Evolutionary conservation across 441 rosid genomes (phyloP).

Genomic region (Gossypium aridum): DNA sequence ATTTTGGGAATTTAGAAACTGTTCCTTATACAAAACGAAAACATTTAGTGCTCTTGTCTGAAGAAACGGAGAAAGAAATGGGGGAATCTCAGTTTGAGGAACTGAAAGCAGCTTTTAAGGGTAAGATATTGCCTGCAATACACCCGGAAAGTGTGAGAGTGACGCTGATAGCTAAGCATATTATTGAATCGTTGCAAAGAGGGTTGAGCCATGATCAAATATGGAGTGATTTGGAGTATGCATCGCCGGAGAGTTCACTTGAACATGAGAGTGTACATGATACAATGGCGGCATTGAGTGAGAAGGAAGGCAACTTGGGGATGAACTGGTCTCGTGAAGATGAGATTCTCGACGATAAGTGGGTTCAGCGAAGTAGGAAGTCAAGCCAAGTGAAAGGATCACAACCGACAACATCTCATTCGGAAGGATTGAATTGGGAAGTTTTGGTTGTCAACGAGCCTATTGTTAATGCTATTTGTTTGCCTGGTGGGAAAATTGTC

Average conservation of each 20-base stretch:
- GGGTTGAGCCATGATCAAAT: slow-evolving; percentile 61
- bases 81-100: slow-evolving; percentile 69
- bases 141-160: slow-evolving; percentile 85
- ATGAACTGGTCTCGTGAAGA: slow-evolving; percentile 59
- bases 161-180: slow-evolving; percentile 57
- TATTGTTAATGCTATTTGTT: slow-evolving; percentile 66
- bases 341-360: slow-evolving; percentile 79
- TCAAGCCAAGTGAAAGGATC: slow-evolving; percentile 39
- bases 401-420: slow-evolving; percentile 44
- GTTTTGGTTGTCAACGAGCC: slow-evolving; percentile 79
- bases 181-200: slow-evolving; percentile 72
- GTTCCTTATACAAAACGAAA: slow-evolving; percentile 78
- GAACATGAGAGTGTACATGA: slow-evolving; percentile 21
- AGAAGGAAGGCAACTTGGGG: slow-evolving; percentile 27
- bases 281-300: slow-evolving; percentile 41
- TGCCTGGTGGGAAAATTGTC: slow-evolving; percentile 89
- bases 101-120: slow-evolving; percentile 47
- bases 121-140: slow-evolving; percentile 64
- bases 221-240: slow-evolving; percentile 71
- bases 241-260: slow-evolving; percentile 35
- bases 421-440: slow-evolving; percentile 86
- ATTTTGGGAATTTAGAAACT: slow-evolving; percentile 74
- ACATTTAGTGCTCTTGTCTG: slow-evolving; percentile 76
- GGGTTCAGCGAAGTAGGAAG: slow-evolving; percentile 75
- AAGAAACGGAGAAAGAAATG: slow-evolving; percentile 49